Base-by-base conservation (phyloP, 139 green algal genomes). In the Marvania coccoides region DNA sequence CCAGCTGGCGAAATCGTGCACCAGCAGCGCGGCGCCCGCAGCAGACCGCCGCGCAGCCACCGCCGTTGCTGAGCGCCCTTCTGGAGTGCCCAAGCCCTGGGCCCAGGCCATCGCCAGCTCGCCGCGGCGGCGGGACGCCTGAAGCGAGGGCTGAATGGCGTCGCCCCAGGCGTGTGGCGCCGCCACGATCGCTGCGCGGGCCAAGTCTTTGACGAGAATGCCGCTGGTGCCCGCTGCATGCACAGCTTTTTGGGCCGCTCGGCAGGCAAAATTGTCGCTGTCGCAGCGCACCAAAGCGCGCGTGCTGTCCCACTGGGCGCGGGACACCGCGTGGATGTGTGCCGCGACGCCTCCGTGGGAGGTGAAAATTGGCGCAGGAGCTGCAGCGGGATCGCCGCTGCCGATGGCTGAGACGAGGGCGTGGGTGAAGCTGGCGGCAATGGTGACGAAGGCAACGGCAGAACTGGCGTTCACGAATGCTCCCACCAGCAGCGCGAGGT, bases 401-500 rank as follows among this genome's bases (percentile, higher is more conserved):
- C 35, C 26, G 10, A 4, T 30, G 6, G 6, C 4, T 15, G 6
- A 7, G 12, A 34, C 13, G 48, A 10, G 0, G 15, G 53, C 51
- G 45, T 71, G 65, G 35, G 61, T 56, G 14, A 71, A 39, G 42
- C 54, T 71, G 57, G 65, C 65, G 7, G 35, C 65, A 0, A 54
- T 39, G 5, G 65, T 71, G 57, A 65, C 37, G 42, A 10, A n/a
- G 3, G 54, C 53, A 15, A 71, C 57, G 2, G 36, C 19, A 5
- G 14, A 34, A 1, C 47, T 47, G 0, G 47, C 14, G 61, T 47
- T 42, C 33, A 68, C 14, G n/a, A 64, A 65, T 5, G 33, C 36
- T 35, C 56, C 40, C 12, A 65, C n/a, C 53, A 65, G 10, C 65
- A 65, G 56, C 10, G 33, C 26, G 2, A 65, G 2, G 23, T 63